Base-by-base conservation (phyloP, 2,329 filamentous ascomycete species). In the Colletotrichum scovillei region DNA sequence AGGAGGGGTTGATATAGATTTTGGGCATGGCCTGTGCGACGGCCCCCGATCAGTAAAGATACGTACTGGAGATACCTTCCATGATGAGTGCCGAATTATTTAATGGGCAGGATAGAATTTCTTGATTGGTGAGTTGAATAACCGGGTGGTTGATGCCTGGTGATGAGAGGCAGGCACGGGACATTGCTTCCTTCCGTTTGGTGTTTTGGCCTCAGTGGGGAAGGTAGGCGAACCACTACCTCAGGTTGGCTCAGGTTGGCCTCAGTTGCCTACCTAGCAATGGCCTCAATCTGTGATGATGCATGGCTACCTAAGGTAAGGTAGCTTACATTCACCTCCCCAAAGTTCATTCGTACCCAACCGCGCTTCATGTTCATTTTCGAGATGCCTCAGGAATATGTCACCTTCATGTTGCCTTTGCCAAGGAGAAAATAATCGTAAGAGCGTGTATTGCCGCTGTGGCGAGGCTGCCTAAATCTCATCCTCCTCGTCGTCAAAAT, bases 401-500 rank as follows among this genome's bases (percentile, higher is more conserved):
- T n/a, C n/a, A n/a, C n/a, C n/a, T n/a, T n/a, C n/a, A n/a, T n/a
- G n/a, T n/a, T n/a, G n/a, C n/a, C n/a, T n/a, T n/a, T n/a, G n/a
- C n/a, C n/a, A n/a, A n/a, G n/a, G n/a, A n/a, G n/a, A n/a, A n/a
- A n/a, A n/a, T 63, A 5, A 14, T 35, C 8, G 22, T 63, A 32
- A 26, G 35, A 26, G n/a, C 28, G 35, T 49, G 42, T 16, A 2
- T n/a, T 49, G 49, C 9, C 58, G 32, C 24, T 8, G 11, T 22
- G 16, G 6, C 35, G 19, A n/a, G n/a, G n/a, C n/a, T n/a, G n/a
- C n/a, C n/a, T n/a, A 95, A 76, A 96, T 95, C 84, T 98, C 95
- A 84, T 98, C 95, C 79, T 98, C 95, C 79, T 97, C 95, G 72
- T 97, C 95, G 77, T 98, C 95, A 84, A 98, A 98, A 81, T 98